Base-by-base conservation (phyloP, 2,329 filamentous ascomycete genomes). In the Sphaerostilbella broomeana region DNA sequence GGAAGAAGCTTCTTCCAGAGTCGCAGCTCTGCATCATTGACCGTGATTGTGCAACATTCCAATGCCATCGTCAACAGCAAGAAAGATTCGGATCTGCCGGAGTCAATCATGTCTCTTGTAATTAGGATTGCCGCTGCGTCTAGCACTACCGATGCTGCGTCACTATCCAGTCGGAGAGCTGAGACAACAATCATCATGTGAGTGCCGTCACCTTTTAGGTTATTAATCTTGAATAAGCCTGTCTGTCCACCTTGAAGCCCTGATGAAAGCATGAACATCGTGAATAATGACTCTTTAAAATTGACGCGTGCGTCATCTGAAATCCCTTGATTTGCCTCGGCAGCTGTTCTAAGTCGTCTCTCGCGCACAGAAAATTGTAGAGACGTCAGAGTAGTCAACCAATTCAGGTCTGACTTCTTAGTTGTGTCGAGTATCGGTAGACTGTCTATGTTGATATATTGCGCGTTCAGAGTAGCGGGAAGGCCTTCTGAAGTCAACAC, bases 1-100 rank as follows among this genome's bases (percentile, higher is more conserved):
- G 69, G 68, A 3, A 74, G 51, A 2, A 53, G 39, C 25, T 55
- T 59, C 48, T 71, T 71, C 71, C 69, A 74, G 8, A 71, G 56
- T 1, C 70, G 55, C 3, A 86, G 60, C 25, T 84, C 81, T n/a
- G 65, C 70, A 9, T 75, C 73, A 19, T 69, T 57, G 4, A 72
- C 62, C 15, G 66, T 56, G 8, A 72, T 56, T 9, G 52, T 58
- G 46, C 58, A 58, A 38, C 61, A 57, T 31, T 65, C 57, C 1
- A 67, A 51, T 8, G 55, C 52, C 11, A 57, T 53, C 1, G 67
- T 44, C 2, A 65, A 25, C 4, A 63, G 45, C 3, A 71, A 52
- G 46, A 72, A 70, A 1, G 52, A 44, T 13, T 62, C 54, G 12
- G 71, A 46, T 30, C 54, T 47, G 1, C 47, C 47, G 1, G 54